These are phyloP conservation scores for Ceratocystis albifundus DNA, from an alignment of 2,329 filamentous ascomycete species.

Conservation along the genomic window DNA sequence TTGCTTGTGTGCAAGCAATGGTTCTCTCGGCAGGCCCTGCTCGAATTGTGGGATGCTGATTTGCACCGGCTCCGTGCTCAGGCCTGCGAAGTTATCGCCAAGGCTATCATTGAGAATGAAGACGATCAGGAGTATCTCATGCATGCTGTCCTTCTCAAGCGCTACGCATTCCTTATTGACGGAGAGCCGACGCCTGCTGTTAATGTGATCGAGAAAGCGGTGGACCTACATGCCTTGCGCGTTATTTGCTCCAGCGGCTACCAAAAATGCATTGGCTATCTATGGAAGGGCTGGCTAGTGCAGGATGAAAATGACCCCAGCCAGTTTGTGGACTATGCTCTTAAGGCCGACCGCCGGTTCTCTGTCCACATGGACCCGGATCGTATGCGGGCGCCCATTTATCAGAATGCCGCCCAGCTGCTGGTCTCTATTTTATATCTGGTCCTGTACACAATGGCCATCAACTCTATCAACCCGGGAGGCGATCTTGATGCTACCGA, in stretches of 20 bases:
- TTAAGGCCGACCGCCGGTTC: conserved; percentile 68
- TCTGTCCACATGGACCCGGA: conserved; percentile 82
- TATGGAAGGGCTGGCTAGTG: conserved; percentile 95
- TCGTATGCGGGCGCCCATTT: conserved; percentile 81
- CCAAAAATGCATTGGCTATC: conserved; percentile 83
- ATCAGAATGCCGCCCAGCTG: conserved; percentile 85
- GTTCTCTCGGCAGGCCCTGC: conserved; percentile 66
- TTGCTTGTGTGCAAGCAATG: conserved; percentile 59
- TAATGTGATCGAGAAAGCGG: conserved; percentile 86
- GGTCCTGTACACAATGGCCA: conserved; percentile 72
- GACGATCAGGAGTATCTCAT: conserved; percentile 69
- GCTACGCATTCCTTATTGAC: conserved; percentile 71
- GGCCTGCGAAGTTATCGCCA: conserved; percentile 87
- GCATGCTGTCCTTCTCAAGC: conserved; percentile 69
- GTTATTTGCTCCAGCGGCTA: conserved; percentile 90
- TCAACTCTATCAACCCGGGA: conserved; percentile 81
- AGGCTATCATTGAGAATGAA: conserved; percentile 67
- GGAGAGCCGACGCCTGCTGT: conserved; percentile 59
- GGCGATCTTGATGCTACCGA: conserved; percentile 80
- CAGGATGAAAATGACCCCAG: conserved; percentile 85
- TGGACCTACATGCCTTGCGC: conserved; percentile 78
- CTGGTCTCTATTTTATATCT: conserved; percentile 75
- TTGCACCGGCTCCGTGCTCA: conserved; percentile 66
- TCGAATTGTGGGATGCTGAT: conserved; percentile 87
- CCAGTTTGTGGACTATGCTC: conserved; percentile 78